phyloP scores from a whole-genome alignment of 129 eudicot species.

The Pseudognaphalium luteoalbum region DNA sequence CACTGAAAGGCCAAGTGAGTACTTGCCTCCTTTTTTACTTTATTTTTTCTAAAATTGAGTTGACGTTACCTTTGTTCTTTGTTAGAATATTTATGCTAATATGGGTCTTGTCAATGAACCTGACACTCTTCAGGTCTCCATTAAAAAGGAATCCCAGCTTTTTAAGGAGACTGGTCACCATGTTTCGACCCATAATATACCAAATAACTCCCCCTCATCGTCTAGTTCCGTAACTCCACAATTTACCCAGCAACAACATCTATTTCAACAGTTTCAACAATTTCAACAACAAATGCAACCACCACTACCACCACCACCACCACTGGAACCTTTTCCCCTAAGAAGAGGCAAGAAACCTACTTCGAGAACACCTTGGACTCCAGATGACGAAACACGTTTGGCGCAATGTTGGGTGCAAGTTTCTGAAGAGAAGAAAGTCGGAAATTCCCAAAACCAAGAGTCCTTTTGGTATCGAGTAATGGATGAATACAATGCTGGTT shows the following conservation, averaged over 20 bases:
- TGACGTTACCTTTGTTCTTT: neutral
- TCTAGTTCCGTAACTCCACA: neutral
- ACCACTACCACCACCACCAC: neutral
- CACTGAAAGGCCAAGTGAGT: slow-evolving; percentile 88
- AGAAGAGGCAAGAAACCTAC: neutral
- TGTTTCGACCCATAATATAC: slow-evolving; percentile 38
- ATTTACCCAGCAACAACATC: neutral
- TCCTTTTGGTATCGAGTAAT: neutral
- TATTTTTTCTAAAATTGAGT: neutral
- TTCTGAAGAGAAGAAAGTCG: neutral
- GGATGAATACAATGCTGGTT: neutral
- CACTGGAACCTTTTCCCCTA: neutral
- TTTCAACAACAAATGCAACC: neutral
- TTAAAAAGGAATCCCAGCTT: slow-evolving; percentile 93
- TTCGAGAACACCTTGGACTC: neutral
- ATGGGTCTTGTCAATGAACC: slow-evolving; percentile 93
- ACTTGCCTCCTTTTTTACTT: neutral
- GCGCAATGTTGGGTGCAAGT: neutral
- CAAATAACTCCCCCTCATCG: neutral
- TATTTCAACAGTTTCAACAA: neutral
- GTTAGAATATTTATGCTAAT: slow-evolving; percentile 35
- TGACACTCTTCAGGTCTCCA: slow-evolving; percentile 89
- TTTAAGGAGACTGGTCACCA: slow-evolving; percentile 97
- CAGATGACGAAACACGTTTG: neutral
- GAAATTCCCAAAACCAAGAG: neutral